Base-by-base conservation (phyloP, 805 yeast genomes). In the Yarrowia hollandica region DNA sequence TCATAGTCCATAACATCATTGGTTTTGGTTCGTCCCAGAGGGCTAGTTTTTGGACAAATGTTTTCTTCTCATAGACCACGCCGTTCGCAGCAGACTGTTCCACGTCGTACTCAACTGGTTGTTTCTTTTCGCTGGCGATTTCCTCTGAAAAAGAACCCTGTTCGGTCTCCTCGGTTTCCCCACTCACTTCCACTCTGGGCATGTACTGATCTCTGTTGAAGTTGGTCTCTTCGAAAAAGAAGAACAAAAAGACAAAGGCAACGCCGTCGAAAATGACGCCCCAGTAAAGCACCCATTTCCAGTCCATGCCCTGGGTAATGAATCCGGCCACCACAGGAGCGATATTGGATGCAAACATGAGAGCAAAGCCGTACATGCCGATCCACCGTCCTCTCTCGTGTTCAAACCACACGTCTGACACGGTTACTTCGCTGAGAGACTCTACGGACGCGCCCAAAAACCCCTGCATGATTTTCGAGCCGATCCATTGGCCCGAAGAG, bases 371-470 rank as follows among this genome's bases (percentile, higher is more conserved):
- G 72, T 88, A 89, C 11, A 83, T 75, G 0, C 94, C 88, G 70
- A 89, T 77, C 11, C 82, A 82, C 19, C 84, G 75, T 55, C 91
- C 90, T 21, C 88, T 75, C 67, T 88, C 90, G 69, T 88, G 96
- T 64, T 83, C 86, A 71, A 78, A 89, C 68, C 82, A 88, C 68
- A 87, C 79, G 68, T 89, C 96, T 3, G 90, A 75, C 21, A 80
- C 65, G 79, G 77, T 44, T 82, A 84, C 65, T 81, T 79, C 74
- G 78, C 90, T 61, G 68, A 90, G 83, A 4, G 88, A 82, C 69
- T 88, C 96, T 35, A 86, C 79, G 12, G 86, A 83, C n/a, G 92
- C 92, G 15, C 84, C 88, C 67, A 86, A 83, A 50, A 85, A 68
- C 66, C 78, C 78, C 37, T 74, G 74, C 22, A 77, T 61, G 39